A percentile compares a stretch with the other conserved stretches of the same genome.
phyloP scores from a whole-genome alignment of 2,329 filamentous ascomycete genomes.

The Xylaria hypoxylon region DNA sequence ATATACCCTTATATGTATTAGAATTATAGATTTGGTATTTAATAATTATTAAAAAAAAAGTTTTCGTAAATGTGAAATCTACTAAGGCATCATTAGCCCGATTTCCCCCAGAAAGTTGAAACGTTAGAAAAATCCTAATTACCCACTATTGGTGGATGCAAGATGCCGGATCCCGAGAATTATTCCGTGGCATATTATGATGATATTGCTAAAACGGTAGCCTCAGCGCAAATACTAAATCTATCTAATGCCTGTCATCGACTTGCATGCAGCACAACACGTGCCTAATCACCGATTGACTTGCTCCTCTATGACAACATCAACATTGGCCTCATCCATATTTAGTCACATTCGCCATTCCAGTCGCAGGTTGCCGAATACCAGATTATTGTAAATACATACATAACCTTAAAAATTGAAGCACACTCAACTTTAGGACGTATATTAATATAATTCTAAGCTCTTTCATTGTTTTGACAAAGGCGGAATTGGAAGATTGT shows the following conservation, averaged over 20 bases:
- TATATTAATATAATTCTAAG: not conserved
- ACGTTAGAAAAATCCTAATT: not conserved
- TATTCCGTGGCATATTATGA: constrained; percentile 15
- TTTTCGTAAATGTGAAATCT: too few relatives aligned
- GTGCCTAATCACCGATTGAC: constrained; percentile 36
- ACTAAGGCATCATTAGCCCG: not conserved
- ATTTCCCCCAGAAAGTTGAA: not conserved
- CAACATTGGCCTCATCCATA: constrained; percentile 27
- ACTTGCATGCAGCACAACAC: constrained; percentile 37
- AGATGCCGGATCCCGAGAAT: constrained; percentile 37
- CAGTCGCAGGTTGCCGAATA: constrained; percentile 13
- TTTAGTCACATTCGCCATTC: constrained; percentile 9
- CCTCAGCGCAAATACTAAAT: constrained; percentile 21
- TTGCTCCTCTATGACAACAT: constrained; percentile 36
- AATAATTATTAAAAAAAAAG: not conserved
- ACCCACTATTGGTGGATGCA: constrained; percentile 28
- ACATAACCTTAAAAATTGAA: not conserved
- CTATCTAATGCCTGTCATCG: constrained; percentile 36
- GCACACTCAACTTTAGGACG: not conserved
- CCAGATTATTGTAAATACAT: not conserved
- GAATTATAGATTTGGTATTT: not conserved
- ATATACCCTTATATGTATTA: too few relatives aligned
- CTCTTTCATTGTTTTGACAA: not conserved
- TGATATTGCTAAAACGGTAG: constrained; percentile 19
- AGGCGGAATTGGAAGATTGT: not conserved